phyloP scores from a whole-genome alignment of 768 basidiomycete genomes.

The Rhodotorula diobovata region DNA sequence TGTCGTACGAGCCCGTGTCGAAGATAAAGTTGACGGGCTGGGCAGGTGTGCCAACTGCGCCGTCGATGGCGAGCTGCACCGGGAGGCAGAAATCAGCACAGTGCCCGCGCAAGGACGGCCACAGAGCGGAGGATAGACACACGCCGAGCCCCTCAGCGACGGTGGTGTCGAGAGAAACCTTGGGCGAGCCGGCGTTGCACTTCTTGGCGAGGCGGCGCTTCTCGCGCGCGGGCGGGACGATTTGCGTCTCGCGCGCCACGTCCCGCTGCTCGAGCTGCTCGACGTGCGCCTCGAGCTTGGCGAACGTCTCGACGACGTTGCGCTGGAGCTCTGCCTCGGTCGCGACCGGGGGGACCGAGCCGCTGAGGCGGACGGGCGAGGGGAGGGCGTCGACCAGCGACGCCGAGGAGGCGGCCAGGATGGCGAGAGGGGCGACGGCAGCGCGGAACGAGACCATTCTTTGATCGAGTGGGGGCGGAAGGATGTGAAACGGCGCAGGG shows the following conservation, averaged over 20 bases:
- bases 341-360: not conserved
- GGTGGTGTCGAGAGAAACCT: not conserved
- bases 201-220: not conserved
- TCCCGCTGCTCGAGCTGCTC: not conserved
- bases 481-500: not conserved
- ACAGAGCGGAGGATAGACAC: not conserved
- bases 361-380: not conserved
- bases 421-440: not conserved
- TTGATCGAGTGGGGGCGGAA: not conserved
- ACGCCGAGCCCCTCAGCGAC: too few relatives aligned
- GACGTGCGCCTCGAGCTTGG: constrained; percentile 6
- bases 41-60: not conserved
- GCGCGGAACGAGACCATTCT: not conserved
- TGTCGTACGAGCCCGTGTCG: constrained; percentile 12
- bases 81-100: too few relatives aligned
- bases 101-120: too few relatives aligned
- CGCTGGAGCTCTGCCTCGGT: not conserved
- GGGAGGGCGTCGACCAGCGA: not conserved
- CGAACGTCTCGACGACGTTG: not conserved
- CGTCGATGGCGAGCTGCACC: not conserved
- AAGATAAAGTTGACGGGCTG: not conserved
- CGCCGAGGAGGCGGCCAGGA: not conserved
- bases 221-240: not conserved
- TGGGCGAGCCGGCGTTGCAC: not conserved
- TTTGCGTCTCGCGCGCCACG: not conserved